These are phyloP conservation scores for Colletotrichum lupini DNA, from an alignment of 2,329 filamentous ascomycete genomes.

Conservation along the genomic window DNA sequence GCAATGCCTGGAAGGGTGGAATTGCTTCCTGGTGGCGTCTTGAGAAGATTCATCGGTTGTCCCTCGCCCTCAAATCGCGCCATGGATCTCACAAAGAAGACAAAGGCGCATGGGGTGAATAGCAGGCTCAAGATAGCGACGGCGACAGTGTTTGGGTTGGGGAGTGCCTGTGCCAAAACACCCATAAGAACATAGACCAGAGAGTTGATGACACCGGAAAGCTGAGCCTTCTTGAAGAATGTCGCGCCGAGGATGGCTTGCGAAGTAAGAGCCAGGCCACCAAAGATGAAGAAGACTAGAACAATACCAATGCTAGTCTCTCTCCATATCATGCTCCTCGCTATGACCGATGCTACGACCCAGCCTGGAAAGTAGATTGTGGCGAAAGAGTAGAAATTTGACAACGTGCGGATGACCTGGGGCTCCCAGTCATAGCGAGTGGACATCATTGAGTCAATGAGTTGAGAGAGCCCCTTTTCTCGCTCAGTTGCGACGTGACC, in stretches of 20 bases:
- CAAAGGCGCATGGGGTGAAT: conserved; percentile 89
- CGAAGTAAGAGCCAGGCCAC: conserved; percentile 80
- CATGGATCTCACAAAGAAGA: conserved; percentile 80
- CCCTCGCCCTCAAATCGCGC: conserved; percentile 79
- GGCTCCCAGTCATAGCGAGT: conserved; percentile 62
- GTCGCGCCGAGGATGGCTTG: conserved; percentile 84
- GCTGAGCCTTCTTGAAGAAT: conserved; percentile 87
- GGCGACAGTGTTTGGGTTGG: conserved; percentile 68
- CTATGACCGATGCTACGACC: conserved; percentile 68
- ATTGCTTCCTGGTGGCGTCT: conserved; percentile 70
- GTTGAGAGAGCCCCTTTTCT: conserved; percentile 76
- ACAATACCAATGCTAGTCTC: conserved; percentile 73
- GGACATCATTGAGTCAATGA: conserved; percentile 82
- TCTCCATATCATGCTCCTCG: conserved; percentile 71
- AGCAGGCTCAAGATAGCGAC: conserved; percentile 79
- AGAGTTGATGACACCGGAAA: conserved; percentile 84
- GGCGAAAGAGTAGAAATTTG: conserved; percentile 75
- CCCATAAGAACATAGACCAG: conserved; percentile 80
- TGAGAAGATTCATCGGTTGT: conserved; percentile 68
- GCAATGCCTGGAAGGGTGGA: conserved; percentile 79
- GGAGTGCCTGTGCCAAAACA: conserved; percentile 82
- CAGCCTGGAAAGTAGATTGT: conserved; percentile 67
- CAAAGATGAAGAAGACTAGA: conserved; percentile 78
- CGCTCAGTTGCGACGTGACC: conserved; percentile 77
- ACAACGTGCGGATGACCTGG: conserved; percentile 54